A percentile compares a stretch with the other conserved stretches of the same genome.
Conservation (phyloP, 1,284 basidiomycete genomes). For the Apiotrichum veenhuisii region DNA sequence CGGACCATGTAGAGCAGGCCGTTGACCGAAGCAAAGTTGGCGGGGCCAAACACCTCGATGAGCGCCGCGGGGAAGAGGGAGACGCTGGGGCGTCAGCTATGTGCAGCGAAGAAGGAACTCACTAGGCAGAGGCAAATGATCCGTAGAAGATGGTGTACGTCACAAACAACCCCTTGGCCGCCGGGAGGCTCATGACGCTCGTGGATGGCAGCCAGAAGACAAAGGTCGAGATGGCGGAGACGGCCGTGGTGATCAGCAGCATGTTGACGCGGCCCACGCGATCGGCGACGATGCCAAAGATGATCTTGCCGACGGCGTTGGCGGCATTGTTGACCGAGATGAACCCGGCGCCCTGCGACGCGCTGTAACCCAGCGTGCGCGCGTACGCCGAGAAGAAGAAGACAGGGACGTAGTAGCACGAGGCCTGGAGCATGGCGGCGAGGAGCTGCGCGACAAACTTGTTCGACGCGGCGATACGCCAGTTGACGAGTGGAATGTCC, state of each 20-base stretch:
- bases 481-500: constrained; percentile 29
- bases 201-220: constrained; percentile 33
- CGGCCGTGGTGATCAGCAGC: constrained; percentile 33
- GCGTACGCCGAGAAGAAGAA: constrained; percentile 39
- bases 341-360: constrained; percentile 26
- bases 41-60: constrained; percentile 36
- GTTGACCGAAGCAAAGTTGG: constrained; percentile 33
- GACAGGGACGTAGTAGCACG: constrained; percentile 36
- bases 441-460: constrained; percentile 27
- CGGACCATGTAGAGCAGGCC: constrained; percentile 32
- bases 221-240: constrained; percentile 32
- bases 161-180: constrained; percentile 29
- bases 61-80: constrained; percentile 34
- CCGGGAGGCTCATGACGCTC: not conserved
- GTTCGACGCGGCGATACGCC: constrained; percentile 23
- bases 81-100: too few relatives aligned
- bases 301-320: constrained; percentile 42
- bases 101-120: too few relatives aligned
- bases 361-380: constrained; percentile 21
- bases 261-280: constrained; percentile 43
- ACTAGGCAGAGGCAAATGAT: constrained; percentile 24
- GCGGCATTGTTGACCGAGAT: constrained; percentile 34
- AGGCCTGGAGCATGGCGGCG: constrained; percentile 21
- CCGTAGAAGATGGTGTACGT: constrained; percentile 32
- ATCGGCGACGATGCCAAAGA: constrained; percentile 42